These are phyloP conservation scores for Phytopythium mirpurense DNA, from an alignment of 352 stramenopile genomes.

Conservation along the genomic window DNA sequence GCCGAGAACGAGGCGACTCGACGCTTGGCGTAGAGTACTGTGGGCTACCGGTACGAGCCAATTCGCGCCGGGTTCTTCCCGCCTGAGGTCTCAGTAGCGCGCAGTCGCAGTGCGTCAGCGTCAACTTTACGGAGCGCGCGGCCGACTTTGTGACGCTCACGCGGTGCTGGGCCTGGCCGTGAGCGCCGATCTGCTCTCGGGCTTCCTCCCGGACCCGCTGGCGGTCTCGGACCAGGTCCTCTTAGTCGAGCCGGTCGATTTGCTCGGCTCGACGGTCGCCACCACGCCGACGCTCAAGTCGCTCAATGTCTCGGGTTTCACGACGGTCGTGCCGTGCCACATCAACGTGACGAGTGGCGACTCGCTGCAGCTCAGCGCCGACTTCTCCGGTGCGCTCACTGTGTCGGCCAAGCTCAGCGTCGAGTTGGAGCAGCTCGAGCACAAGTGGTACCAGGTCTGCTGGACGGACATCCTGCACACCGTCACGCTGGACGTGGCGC, in stretches of 20 bases:
- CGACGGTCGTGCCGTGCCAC: constrained; percentile 21
- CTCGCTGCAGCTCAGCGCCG: constrained; percentile 17
- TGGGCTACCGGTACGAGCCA: not conserved
- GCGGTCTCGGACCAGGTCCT: constrained; percentile 19
- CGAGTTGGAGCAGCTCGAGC: constrained; percentile 25
- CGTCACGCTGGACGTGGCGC: constrained; percentile 22
- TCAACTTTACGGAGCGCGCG: constrained; percentile 22
- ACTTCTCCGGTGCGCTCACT: constrained; percentile 25
- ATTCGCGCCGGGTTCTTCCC: not conserved
- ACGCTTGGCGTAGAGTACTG: not conserved
- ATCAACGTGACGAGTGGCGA: constrained; percentile 28
- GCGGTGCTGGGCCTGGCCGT: constrained; percentile 21
- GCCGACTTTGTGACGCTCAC: constrained; percentile 24
- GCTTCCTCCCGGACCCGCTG: constrained; percentile 25
- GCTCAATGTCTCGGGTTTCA: constrained; percentile 24
- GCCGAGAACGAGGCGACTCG: not conserved
- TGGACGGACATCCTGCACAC: constrained; percentile 35
- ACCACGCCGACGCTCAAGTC: constrained; percentile 20
- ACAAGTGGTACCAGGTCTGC: constrained; percentile 38
- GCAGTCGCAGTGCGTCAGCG: constrained; percentile 14
- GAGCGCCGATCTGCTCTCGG: constrained; percentile 19
- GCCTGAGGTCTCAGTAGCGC: not conserved
- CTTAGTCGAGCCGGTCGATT: constrained; percentile 16
- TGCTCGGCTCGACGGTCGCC: constrained; percentile 26
- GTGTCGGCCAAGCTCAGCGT: constrained; percentile 17